These are phyloP conservation scores for Hanseniaspora vineae DNA, from an alignment of 805 yeast genomes.

Conservation along the genomic window DNA sequence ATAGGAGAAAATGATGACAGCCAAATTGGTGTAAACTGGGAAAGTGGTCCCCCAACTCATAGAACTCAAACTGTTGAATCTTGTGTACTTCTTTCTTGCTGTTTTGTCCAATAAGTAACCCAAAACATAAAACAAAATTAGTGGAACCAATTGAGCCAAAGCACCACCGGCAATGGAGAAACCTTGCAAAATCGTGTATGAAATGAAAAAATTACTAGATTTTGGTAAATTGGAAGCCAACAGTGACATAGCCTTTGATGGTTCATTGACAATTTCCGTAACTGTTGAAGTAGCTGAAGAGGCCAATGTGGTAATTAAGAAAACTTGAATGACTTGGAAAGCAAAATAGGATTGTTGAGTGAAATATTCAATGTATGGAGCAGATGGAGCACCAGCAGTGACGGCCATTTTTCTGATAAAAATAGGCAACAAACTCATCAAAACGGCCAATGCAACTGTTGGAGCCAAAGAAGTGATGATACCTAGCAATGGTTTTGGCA, in stretches of 20 bases:
- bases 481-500: constrained; percentile 46
- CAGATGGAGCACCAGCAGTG: constrained; percentile 43
- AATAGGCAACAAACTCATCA: constrained; percentile 56
- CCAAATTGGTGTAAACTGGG: constrained; percentile 64
- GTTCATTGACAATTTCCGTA: constrained; percentile 45
- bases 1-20: constrained; percentile 55
- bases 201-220: constrained; percentile 59
- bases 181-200: constrained; percentile 59
- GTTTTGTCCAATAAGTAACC: constrained; percentile 48
- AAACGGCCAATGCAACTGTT: constrained; percentile 47
- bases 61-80: constrained; percentile 41
- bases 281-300: constrained; percentile 62
- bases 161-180: constrained; percentile 52
- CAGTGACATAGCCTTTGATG: constrained; percentile 42
- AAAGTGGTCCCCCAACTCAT: constrained; percentile 64
- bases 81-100: constrained; percentile 50
- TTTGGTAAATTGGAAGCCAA: constrained; percentile 60
- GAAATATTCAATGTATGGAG: constrained; percentile 45
- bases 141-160: constrained; percentile 46
- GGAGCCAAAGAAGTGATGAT: constrained; percentile 58
- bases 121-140: constrained; percentile 45
- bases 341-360: constrained; percentile 60
- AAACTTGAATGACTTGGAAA: constrained; percentile 59
- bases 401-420: constrained; percentile 53
- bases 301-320: constrained; percentile 55